Base-by-base conservation (phyloP, 306 rosid species). In the Neltuma alba region DNA sequence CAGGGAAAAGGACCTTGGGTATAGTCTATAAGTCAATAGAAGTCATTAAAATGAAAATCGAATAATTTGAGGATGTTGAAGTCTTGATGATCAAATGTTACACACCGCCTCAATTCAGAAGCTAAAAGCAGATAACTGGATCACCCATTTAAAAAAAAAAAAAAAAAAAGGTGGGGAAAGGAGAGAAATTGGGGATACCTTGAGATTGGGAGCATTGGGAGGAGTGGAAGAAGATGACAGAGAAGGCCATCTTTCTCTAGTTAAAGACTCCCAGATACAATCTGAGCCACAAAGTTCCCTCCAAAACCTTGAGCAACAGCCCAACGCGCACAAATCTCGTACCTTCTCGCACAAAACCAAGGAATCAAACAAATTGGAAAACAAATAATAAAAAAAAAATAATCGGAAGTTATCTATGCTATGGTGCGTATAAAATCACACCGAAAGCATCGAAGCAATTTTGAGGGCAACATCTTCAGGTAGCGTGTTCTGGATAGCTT, bases 321-420 rank as follows among this genome's bases (percentile, higher is more conserved):
- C 87, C 89, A 94, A 81, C 15, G 94, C 85, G 78, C 98, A 94
- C 82, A 94, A 63, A 82, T 94, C 98, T 79, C 82, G 77, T 11
- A 79, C 92, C 97, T 94, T 74, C n/a, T 33, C 33, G 42, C 82
- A 83, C 74, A 27, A 50, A 60, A 38, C 38, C 23, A 31, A 50
- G 34, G 70, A 74, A 37, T 15, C 13, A 62, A 30, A 37, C 16
- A 68, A 72, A 12, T 40, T 4, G 16, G 74, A 45, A 57, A 44
- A n/a, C 41, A 9, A 74, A 77, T 28, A n/a, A n/a, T n/a, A n/a
- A n/a, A 45, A 57, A 44, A n/a, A 33, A 9, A 74, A 77, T 28
- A 75, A 70, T 42, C 57, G 8, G 41, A 42, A 66, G 20, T 55
- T 52, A 70, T 68, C 1, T 0, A 80, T 47, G 55, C 21, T 23